Base-by-base conservation (phyloP, 768 basidiomycete species). In the Atractiella rhizophila region DNA sequence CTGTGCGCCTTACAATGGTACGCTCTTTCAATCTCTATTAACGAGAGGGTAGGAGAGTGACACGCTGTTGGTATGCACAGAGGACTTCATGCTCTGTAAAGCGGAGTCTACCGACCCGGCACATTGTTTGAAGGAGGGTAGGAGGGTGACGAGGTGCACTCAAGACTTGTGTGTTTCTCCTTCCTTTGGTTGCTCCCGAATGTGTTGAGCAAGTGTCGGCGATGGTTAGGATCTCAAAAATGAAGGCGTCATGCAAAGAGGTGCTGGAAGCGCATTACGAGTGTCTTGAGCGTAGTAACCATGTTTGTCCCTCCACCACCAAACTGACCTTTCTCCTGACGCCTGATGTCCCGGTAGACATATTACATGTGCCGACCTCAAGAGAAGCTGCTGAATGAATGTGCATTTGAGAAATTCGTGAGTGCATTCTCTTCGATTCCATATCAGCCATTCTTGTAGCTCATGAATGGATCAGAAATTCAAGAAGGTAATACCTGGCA, bases 21-120 rank as follows among this genome's bases (percentile, higher is more conserved):
- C 31, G 51, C 21, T 10, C 21, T 13, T 5, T 2, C 43, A 26
- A 30, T 5, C 19, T 24, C 16, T 25, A 24, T 27, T 30, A 39
- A 28, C 21, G n/a, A 15, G 15, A 35, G 18, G 11, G 36, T 34
- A 15, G 24, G 16, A 7, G 11, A n/a, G n/a, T n/a, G n/a, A n/a
- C n/a, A n/a, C n/a, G n/a, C 15, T 9, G 0, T n/a, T 26, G 4
- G 7, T 15, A 4, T 26, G 9, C 37, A 25, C 55, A 80, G 79
- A 82, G 68, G 78, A 82, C 63, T 82, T 81, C 54, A 88, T 96
- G 82, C 75, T 94, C 39, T 98, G 91, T 69, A 96, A 96, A 64
- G 65, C 71, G 19, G 86, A 94, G 65, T 75, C 69, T 55, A 68
- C 76, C 44, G 75, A 88, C 54, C 83, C 88, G 9, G 81, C 61